A percentile compares a stretch with the other conserved stretches of the same genome.
phyloP scores from a whole-genome alignment of 225 moss, liverwort and hornwort species.

The Bryoerythrophyllum caledonicum region DNA sequence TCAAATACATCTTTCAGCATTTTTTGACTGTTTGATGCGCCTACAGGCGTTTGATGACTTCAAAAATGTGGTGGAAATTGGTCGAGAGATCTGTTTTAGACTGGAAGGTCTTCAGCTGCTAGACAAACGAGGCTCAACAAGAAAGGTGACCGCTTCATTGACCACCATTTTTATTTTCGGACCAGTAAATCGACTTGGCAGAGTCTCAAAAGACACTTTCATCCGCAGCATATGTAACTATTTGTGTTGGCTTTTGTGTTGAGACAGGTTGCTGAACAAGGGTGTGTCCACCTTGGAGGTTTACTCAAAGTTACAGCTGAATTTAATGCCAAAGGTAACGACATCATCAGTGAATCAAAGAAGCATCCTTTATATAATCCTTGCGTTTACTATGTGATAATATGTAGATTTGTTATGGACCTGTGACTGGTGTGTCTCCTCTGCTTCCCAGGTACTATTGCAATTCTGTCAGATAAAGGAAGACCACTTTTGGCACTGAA shows the following conservation, averaged over 20 bases:
- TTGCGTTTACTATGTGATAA: not conserved
- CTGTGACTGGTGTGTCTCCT: conserved; percentile 3
- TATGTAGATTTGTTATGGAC: not conserved
- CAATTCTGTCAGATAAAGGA: conserved; percentile 41
- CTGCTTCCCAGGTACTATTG: conserved; percentile 41
- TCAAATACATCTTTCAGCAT: not conserved
- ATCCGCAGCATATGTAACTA: not conserved
- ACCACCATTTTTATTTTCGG: not conserved
- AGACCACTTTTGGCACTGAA: conserved; percentile 41
- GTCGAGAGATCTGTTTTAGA: conserved; percentile 40
- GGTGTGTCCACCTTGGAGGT: conserved; percentile 55
- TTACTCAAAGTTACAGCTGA: conserved; percentile 50
- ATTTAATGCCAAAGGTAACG: conserved; percentile 48
- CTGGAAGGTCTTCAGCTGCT: conserved; percentile 46
- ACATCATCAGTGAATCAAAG: not conserved
- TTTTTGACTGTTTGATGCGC: not conserved
- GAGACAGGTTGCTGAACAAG: conserved; percentile 47
- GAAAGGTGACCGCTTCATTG: conserved; percentile 35
- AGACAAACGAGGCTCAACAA: conserved; percentile 29
- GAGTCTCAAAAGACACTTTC: not conserved
- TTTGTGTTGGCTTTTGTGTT: conserved; percentile 9
- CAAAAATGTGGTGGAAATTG: conserved; percentile 53
- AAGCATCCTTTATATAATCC: not conserved
- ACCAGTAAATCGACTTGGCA: not conserved
- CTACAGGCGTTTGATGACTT: conserved; percentile 49